phyloP scores from a whole-genome alignment of 2,329 filamentous ascomycete species.

The Cytospora chrysosperma region DNA sequence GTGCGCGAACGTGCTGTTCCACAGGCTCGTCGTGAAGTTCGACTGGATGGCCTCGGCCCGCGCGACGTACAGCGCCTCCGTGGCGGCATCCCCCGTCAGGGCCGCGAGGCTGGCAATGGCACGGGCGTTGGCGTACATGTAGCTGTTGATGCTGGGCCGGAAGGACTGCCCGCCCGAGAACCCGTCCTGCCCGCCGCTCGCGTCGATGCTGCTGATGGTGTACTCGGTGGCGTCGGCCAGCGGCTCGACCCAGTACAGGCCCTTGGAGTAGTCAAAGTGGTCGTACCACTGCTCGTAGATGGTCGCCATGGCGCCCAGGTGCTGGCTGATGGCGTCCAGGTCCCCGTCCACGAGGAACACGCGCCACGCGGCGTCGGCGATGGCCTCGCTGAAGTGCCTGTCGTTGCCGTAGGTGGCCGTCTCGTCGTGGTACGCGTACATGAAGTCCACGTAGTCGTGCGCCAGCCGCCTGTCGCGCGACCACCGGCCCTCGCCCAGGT shows the following conservation, averaged over 20 bases:
- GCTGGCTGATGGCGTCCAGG: constrained; percentile 31
- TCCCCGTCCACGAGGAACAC: constrained; percentile 43
- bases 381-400: constrained; percentile 44
- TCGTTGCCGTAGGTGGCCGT: constrained; percentile 32
- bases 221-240: constrained; percentile 45
- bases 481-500: constrained; percentile 45
- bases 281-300: constrained; percentile 40
- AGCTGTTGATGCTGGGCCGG: constrained; percentile 44
- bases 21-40: constrained; percentile 39
- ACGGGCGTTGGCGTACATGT: constrained; percentile 42
- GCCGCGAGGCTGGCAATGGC: constrained; percentile 41
- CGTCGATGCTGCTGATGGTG: constrained; percentile 44
- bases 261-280: constrained; percentile 39
- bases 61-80: constrained; percentile 28
- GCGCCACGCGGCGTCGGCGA: constrained; percentile 40
- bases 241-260: constrained; percentile 43
- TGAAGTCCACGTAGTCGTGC: constrained; percentile 43
- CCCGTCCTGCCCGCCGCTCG: constrained; percentile 39
- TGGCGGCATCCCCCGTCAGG: constrained; percentile 29
- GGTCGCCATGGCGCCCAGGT: constrained; percentile 37
- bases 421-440: constrained; percentile 35
- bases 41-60: constrained; percentile 37
- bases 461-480: constrained; percentile 43
- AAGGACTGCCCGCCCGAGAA: constrained; percentile 42
- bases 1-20: constrained; percentile 44